A percentile compares a stretch with the other conserved stretches of the same genome.
These are phyloP conservation scores for maize (Zea mays) DNA, from an alignment of 176 grass and related monocot species.

Conservation along the genomic window DNA sequence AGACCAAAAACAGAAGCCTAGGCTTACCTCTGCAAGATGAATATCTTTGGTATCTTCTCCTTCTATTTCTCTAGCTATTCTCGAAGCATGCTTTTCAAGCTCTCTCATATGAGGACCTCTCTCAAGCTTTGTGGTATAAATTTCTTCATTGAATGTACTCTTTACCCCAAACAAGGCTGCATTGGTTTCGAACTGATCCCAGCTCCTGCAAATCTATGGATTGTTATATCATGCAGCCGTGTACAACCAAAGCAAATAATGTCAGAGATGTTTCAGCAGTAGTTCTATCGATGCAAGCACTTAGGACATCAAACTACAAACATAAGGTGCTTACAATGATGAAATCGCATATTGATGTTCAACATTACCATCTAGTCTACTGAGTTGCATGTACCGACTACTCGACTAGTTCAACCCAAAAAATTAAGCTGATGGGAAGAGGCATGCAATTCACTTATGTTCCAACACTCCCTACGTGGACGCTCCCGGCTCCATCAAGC, in stretches of 20 bases:
- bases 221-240: background rate
- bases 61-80: constrained; percentile 91
- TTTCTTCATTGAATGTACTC: constrained; percentile 97
- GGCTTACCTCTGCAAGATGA: no score
- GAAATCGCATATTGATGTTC: background rate
- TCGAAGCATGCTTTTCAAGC: no score
- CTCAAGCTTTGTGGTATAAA: no score
- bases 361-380: background rate
- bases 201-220: constrained; percentile 54
- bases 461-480: no score
- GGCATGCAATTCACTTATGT: no score
- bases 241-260: background rate
- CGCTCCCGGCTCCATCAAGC: no score
- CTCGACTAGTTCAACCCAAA: no score
- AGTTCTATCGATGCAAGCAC: constrained; percentile 1
- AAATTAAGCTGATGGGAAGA: no score
- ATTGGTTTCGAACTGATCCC: constrained; percentile 97
- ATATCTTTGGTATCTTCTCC: constrained; percentile 82
- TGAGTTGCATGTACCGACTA: no score
- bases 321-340: background rate
- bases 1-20: background rate
- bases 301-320: background rate
- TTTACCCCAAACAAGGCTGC: constrained; percentile 83
- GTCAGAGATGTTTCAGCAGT: background rate
- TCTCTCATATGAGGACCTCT: no score